Conservation (phyloP, 2,329 filamentous ascomycete genomes). For the Sporothrix mexicana region DNA sequence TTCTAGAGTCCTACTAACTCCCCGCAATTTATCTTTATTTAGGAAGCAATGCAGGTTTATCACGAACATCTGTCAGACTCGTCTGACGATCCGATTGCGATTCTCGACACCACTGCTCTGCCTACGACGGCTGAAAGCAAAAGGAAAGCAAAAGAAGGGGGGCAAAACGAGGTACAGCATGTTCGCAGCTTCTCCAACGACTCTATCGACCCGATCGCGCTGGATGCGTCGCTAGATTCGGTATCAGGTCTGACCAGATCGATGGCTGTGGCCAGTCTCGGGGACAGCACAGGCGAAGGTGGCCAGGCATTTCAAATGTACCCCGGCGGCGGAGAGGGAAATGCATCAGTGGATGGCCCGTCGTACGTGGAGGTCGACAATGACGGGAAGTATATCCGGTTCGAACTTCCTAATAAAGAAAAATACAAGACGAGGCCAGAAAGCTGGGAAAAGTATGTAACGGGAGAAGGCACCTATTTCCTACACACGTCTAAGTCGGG, state of each 20-base stretch:
- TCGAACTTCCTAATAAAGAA: neutral
- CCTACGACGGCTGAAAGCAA: neutral
- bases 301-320: neutral
- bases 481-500: neutral
- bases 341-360: neutral
- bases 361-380: neutral
- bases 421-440: neutral
- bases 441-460: neutral
- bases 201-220: neutral
- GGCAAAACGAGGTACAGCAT: neutral
- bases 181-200: neutral
- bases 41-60: neutral
- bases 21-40: neutral
- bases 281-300: constrained; percentile 5
- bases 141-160: neutral
- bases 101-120: constrained; percentile 1
- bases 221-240: neutral
- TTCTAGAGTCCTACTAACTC: neutral
- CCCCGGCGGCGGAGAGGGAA: constrained; percentile 5
- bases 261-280: neutral
- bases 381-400: neutral
- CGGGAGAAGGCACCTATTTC: neutral
- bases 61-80: constrained; percentile 6
- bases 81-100: constrained; percentile 15
- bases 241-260: constrained; percentile 7